Evolutionary conservation across 1,284 basidiomycete genomes (phyloP).

Genomic region (Ustilago trichophora): DNA sequence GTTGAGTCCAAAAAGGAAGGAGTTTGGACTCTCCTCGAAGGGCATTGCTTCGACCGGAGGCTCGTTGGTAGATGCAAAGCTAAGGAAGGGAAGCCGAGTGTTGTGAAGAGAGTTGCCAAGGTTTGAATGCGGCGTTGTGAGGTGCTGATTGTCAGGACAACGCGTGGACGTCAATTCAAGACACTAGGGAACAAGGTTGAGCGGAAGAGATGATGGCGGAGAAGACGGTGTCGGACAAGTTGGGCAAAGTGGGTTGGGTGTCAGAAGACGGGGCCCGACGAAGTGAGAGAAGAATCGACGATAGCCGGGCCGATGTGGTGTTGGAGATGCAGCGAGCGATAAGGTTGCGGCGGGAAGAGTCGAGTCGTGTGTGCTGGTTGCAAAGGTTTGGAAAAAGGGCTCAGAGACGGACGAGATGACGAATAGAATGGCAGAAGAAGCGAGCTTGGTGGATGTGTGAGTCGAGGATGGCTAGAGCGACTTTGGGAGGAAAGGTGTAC

Average conservation of each 20-base stretch:
- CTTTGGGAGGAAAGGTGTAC: constrained; percentile 4
- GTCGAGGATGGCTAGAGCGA: constrained; percentile 31
- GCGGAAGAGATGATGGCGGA: constrained; percentile 5
- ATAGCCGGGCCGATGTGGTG: constrained; percentile 26
- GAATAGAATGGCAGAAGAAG: constrained; percentile 12
- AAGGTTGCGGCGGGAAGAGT: neutral
- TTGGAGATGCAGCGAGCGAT: neutral
- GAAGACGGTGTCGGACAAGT: too few species aligned
- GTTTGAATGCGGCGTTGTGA: too few species aligned
- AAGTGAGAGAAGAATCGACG: too few species aligned
- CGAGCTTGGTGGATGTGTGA: constrained; percentile 1
- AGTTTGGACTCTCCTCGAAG: constrained; percentile 55
- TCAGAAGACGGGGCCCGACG: too few species aligned
- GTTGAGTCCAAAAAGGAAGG: constrained; percentile 61
- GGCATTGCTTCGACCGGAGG: constrained; percentile 34
- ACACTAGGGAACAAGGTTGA: too few species aligned
- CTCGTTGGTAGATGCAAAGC: neutral
- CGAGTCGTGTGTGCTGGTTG: neutral
- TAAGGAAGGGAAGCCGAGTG: too few species aligned
- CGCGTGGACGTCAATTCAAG: too few species aligned
- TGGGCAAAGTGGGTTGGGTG: too few species aligned
- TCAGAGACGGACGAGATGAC: constrained; percentile 28
- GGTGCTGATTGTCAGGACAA: too few species aligned
- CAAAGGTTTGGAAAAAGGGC: neutral
- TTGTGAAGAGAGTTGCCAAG: too few species aligned